phyloP scores from a whole-genome alignment of 2,329 filamentous ascomycete species.

The Waltergamsia citrina region DNA sequence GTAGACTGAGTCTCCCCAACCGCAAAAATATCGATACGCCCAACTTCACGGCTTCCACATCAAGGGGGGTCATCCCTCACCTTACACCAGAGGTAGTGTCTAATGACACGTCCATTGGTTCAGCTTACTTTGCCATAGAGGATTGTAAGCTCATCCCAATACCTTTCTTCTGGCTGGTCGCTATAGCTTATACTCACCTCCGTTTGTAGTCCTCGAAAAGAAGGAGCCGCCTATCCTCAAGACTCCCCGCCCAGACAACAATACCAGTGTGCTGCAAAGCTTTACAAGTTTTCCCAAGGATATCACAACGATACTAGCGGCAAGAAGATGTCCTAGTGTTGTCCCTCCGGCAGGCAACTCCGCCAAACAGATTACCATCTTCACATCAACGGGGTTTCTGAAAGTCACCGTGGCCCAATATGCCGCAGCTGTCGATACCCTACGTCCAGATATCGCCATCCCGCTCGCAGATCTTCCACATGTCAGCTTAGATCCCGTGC shows the following conservation, averaged over 20 bases:
- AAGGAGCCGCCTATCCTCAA: conserved; percentile 40
- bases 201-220: conserved; percentile 43
- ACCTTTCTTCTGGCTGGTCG: conserved; percentile 5
- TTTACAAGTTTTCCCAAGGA: conserved; percentile 67
- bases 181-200: conserved; percentile 1
- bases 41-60: conserved; percentile 70
- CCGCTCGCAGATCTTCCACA: conserved; percentile 62
- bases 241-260: conserved; percentile 17
- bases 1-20: conserved; percentile 51
- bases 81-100: conserved; percentile 74
- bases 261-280: conserved; percentile 54
- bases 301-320: conserved; percentile 60
- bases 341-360: conserved; percentile 62
- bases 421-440: conserved; percentile 47
- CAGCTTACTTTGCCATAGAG: conserved; percentile 76
- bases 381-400: conserved; percentile 80
- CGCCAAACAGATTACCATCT: conserved; percentile 61
- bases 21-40: conserved; percentile 70
- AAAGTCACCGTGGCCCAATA: conserved; percentile 63
- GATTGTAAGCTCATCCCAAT: conserved; percentile 59
- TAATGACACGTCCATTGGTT: conserved; percentile 54
- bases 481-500: conserved; percentile 40
- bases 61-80: conserved; percentile 79
- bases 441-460: conserved; percentile 74
- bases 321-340: conserved; percentile 71